A percentile compares a stretch with the other conserved stretches of the same genome.
Evolutionary conservation across 75 land plant genomes (phyloP).

Genomic region (Selaginella moellendorffii): DNA sequence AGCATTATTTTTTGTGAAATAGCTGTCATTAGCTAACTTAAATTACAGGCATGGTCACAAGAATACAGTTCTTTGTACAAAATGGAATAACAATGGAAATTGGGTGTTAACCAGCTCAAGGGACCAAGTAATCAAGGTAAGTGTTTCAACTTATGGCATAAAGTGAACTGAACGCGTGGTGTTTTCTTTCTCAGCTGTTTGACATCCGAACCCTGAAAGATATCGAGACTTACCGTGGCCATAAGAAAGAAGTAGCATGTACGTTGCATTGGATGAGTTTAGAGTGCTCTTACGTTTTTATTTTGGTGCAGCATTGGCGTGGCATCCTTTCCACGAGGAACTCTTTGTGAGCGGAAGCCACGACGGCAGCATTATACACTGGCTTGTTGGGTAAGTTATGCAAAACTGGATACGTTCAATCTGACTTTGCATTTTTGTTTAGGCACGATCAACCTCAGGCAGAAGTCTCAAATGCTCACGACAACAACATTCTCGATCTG

Average conservation of each 20-base stretch:
- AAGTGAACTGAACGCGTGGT: too few relatives aligned
- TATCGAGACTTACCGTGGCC: constrained; percentile 94
- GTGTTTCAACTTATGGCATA: background rate
- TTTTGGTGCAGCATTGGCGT: constrained; percentile 64
- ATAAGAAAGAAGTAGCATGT: constrained; percentile 94
- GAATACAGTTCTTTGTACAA: constrained; percentile 76
- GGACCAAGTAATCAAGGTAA: constrained; percentile 96
- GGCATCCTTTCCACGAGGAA: constrained; percentile 99
- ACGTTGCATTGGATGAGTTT: too few relatives aligned
- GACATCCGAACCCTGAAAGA: constrained; percentile 94
- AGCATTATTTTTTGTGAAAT: constrained; percentile 13
- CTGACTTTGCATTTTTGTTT: constrained; percentile 8
- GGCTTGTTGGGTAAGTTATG: constrained; percentile 99
- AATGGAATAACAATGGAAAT: constrained; percentile 97
- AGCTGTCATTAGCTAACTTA: background rate
- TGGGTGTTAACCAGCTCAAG: constrained; percentile 93
- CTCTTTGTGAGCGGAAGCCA: constrained; percentile 97
- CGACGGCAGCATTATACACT: constrained; percentile 92
- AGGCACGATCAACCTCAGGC: constrained; percentile 94
- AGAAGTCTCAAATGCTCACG: constrained; percentile 78
- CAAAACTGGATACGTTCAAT: too few relatives aligned
- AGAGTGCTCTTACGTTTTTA: too few relatives aligned
- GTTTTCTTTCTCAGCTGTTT: constrained; percentile 94
- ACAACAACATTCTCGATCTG: constrained; percentile 87
- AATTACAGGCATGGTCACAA: constrained; percentile 92